Evolutionary conservation across 768 basidiomycete genomes (phyloP).

Genomic region (Pisolithus microcarpus): DNA sequence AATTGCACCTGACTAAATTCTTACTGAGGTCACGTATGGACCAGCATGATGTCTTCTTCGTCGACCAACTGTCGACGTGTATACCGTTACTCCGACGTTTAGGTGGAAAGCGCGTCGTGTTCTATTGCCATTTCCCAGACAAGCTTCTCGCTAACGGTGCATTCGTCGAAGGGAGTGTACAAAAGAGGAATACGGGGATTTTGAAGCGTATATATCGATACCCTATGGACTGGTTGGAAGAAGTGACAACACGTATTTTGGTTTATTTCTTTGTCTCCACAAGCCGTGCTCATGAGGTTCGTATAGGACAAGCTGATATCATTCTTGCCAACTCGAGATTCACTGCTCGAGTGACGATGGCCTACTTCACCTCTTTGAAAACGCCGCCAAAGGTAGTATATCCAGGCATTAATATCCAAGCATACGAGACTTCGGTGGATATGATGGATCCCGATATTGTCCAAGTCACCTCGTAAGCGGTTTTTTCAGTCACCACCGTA

Average conservation of each 20-base stretch:
- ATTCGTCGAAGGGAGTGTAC: conserved; percentile 45
- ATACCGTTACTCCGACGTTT: conserved; percentile 72
- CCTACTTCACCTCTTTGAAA: conserved; percentile 64
- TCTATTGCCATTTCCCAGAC: conserved; percentile 98
- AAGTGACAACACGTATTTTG: conserved; percentile 74
- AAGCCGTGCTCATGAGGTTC: neutral
- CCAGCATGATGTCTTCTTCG: conserved; percentile 79
- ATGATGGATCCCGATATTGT: conserved; percentile 42
- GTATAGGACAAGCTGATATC: conserved; percentile 76
- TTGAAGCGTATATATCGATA: conserved; percentile 75
- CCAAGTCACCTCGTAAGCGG: conserved; percentile 50
- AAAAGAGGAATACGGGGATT: conserved; percentile 35
- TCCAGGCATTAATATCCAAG: conserved; percentile 82
- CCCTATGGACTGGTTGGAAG: conserved; percentile 89
- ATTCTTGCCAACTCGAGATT: conserved; percentile 90
- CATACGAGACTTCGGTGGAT: conserved; percentile 49
- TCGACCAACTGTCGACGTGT: conserved; percentile 92
- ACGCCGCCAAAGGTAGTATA: conserved; percentile 76
- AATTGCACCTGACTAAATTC: conserved; percentile 70
- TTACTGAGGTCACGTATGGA: conserved; percentile 43
- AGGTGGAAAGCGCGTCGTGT: conserved; percentile 75
- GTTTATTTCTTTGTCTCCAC: neutral
- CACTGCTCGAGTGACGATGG: conserved; percentile 73
- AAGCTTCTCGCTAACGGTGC: conserved; percentile 76
- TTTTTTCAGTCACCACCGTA: neutral